Percentiles rank a stretch among this genome's conserved stretches.
Conservation (phyloP, 176 grass and related monocot genomes). For the Cocos nucifera region DNA sequence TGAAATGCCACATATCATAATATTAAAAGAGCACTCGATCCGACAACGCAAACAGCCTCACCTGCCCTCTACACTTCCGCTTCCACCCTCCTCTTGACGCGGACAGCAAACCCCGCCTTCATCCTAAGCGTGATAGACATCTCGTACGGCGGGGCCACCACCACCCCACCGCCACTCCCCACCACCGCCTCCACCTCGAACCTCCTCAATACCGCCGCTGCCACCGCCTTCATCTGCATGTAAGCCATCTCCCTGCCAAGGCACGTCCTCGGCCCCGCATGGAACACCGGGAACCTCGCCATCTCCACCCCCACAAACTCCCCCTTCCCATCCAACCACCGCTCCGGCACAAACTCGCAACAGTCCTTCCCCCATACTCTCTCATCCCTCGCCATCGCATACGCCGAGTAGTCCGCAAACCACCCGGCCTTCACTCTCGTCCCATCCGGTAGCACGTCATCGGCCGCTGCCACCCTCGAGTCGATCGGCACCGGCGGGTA, state of each 20-base stretch:
- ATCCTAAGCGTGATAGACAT: constrained; percentile 39
- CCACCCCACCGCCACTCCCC: constrained; percentile 9
- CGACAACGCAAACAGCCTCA: too few relatives aligned
- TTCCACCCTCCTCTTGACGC: constrained; percentile 29
- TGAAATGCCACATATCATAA: too few relatives aligned
- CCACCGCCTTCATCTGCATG: constrained; percentile 65
- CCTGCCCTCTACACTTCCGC: too few relatives aligned
- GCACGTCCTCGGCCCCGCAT: constrained; percentile 44
- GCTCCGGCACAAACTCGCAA: constrained; percentile 34
- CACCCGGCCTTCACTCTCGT: constrained; percentile 48
- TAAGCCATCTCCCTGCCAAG: constrained; percentile 69
- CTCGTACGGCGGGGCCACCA: constrained; percentile 30
- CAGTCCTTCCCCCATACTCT: constrained; percentile 38
- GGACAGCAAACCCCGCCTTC: constrained; percentile 39
- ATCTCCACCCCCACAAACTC: constrained; percentile 31
- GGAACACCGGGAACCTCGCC: constrained; percentile 44
- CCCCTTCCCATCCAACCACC: constrained; percentile 37
- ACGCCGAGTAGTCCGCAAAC: constrained; percentile 45
- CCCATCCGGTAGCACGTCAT: constrained; percentile 58
- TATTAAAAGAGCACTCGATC: too few relatives aligned
- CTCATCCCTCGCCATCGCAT: constrained; percentile 59
- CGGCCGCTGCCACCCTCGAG: constrained; percentile 23
- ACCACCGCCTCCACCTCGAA: constrained; percentile 26
- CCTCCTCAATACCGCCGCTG: constrained; percentile 29
- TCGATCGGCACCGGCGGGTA: constrained; percentile 73